Conservation (phyloP, 169 alveolate genomes). For the Eimeria praecox region DNA sequence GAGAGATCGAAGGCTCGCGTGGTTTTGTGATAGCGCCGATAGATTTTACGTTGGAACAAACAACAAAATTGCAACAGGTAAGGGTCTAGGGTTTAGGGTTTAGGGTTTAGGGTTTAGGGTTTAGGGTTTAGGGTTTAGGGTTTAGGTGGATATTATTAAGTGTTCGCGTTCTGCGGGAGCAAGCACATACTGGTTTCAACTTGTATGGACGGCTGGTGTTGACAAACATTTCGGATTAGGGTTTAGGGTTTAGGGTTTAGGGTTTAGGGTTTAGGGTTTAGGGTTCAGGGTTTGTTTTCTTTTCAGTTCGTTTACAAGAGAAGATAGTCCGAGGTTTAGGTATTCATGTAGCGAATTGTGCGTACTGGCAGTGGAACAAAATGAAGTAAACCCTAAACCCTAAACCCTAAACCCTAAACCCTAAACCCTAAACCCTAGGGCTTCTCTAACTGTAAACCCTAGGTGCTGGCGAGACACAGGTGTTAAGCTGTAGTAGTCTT, state of each 20-base stretch:
- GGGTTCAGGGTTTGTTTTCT: background rate
- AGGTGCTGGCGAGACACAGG: background rate
- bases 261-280: constrained; percentile 29
- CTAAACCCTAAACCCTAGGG: constrained; percentile 28
- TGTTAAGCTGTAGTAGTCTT: background rate
- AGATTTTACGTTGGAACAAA: constrained; percentile 72
- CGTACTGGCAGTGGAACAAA: constrained; percentile 82
- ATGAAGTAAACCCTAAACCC: constrained; percentile 80
- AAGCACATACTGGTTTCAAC: no score
- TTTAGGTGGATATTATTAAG: no score
- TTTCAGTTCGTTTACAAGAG: constrained; percentile 60
- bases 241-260: constrained; percentile 29
- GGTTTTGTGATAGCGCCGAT: constrained; percentile 69
- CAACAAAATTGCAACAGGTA: constrained; percentile 30
- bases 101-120: constrained; percentile 13
- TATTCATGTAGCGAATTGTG: constrained; percentile 52
- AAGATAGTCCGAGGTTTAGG: constrained; percentile 74
- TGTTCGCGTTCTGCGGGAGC: no score
- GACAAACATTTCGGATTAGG: no score
- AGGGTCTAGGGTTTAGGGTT: constrained; percentile 1
- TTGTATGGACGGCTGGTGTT: no score
- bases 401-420: constrained; percentile 47
- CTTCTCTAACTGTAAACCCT: background rate
- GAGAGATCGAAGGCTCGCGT: constrained; percentile 62
- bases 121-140: background rate